Conservation (phyloP, 805 yeast genomes). For the Ascoidea rubescens region DNA sequence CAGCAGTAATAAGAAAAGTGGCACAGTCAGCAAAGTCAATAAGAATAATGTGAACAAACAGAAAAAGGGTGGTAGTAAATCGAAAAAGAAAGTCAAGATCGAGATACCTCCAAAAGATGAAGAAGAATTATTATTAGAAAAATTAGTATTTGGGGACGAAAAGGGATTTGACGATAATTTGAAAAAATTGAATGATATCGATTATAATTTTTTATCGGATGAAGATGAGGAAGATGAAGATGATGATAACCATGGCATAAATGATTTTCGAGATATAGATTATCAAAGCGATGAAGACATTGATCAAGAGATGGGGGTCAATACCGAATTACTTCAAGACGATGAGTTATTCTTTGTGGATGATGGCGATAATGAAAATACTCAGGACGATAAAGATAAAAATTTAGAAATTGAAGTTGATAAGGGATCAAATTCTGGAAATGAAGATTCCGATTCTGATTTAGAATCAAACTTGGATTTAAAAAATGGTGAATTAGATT, state of each 20-base stretch:
- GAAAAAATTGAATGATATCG: constrained; percentile 42
- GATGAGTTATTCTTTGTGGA: constrained; percentile 44
- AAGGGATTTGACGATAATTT: constrained; percentile 59
- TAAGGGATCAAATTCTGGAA: constrained; percentile 19
- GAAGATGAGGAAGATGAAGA: constrained; percentile 16
- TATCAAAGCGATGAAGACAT: constrained; percentile 18
- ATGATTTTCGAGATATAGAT: constrained; percentile 19
- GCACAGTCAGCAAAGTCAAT: too few relatives aligned
- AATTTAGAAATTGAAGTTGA: constrained; percentile 19
- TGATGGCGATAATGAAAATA: constrained; percentile 21
- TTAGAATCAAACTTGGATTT: constrained; percentile 22
- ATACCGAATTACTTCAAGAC: constrained; percentile 23
- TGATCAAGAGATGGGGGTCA: constrained; percentile 19
- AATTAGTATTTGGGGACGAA: constrained; percentile 78
- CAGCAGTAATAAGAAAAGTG: too few relatives aligned
- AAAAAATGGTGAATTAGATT: constrained; percentile 21
- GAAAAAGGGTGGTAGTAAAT: too few relatives aligned
- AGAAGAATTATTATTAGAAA: constrained; percentile 71
- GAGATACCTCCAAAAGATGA: constrained; percentile 60
- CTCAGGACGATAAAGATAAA: constrained; percentile 5
- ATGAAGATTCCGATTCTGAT: constrained; percentile 19
- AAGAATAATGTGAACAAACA: too few relatives aligned
- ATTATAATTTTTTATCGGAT: constrained; percentile 18
- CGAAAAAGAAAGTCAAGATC: neutral
- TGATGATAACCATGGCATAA: constrained; percentile 30